Evolutionary conservation across 164 flowering plant species (phyloP).

Genomic region (Liquidambar formosana): DNA sequence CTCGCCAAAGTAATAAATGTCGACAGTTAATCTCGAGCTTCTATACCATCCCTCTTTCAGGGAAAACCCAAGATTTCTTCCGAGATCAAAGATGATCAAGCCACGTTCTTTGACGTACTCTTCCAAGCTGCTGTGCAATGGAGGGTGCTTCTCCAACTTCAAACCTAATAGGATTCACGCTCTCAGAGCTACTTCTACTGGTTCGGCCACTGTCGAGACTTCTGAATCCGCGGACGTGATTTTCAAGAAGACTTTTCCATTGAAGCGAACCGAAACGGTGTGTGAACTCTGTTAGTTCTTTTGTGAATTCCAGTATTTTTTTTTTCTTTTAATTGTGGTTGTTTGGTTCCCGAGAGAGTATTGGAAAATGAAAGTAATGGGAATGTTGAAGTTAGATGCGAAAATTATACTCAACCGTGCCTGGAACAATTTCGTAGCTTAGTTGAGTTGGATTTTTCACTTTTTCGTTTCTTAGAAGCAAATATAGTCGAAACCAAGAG

Average conservation of each 20-base stretch:
- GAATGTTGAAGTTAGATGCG: too few relatives aligned
- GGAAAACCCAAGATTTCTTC: constrained; percentile 22
- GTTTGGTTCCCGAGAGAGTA: neutral
- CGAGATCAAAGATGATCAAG: constrained; percentile 15
- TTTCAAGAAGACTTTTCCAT: constrained; percentile 48
- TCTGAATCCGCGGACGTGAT: constrained; percentile 31
- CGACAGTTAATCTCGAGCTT: constrained; percentile 39
- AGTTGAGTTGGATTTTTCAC: too few relatives aligned
- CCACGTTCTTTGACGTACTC: constrained; percentile 23
- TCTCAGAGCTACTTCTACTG: constrained; percentile 36
- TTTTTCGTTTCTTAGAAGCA: too few relatives aligned
- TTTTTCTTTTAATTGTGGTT: neutral
- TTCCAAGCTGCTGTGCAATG: constrained; percentile 14
- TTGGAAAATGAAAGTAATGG: neutral
- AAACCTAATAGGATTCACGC: constrained; percentile 21
- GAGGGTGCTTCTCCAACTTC: constrained; percentile 34
- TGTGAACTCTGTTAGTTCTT: constrained; percentile 9
- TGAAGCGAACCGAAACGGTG: constrained; percentile 58
- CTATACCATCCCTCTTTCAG: constrained; percentile 22
- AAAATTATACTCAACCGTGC: too few relatives aligned
- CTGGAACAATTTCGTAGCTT: too few relatives aligned
- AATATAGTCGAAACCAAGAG: too few relatives aligned
- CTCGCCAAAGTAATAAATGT: constrained; percentile 20
- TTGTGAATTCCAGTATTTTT: neutral
- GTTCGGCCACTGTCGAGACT: constrained; percentile 34